Base-by-base conservation (phyloP, 2,329 filamentous ascomycete species). In the Penicillium griseofulvum region DNA sequence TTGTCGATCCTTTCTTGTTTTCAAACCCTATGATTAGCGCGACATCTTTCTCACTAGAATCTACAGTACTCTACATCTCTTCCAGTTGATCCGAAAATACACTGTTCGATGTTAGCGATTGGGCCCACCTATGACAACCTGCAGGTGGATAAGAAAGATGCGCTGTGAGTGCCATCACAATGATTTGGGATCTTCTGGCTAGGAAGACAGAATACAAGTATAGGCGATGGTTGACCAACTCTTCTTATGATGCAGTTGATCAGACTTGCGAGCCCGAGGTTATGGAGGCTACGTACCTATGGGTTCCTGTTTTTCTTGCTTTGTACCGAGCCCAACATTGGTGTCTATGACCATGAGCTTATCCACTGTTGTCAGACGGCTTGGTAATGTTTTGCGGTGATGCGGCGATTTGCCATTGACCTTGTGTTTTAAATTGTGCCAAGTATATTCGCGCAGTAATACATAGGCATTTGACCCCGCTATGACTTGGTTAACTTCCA, bases 31-130 rank as follows among this genome's bases (percentile, higher is more conserved):
- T n/a, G 26, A 11, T 1, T 22, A 9, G 17, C 16, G 24, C 16
- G 22, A 45, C 1, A 9, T 12, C 2, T 16, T 43, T 11, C 52
- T 54, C 9, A 45, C 10, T n/a, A 19, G 19, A 29, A 11, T 1
- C 2, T 45, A 4, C 28, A 72, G 69, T 72, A 17, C 66, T 77
- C 28, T 77, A 77, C 57, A 77, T 77, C 34, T 74, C 74, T 5
- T 67, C 71, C 12, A 66, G 63, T 55, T 73, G 54, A 68, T 49
- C 44, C 33, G 5, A 22, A 17, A 36, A 28, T 33, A 39, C 48
- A 26, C 29, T 49, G 12, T 31, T 48, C 42, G 26, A 29, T 39
- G 16, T 49, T 17, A 38, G 33, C 33, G 34, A 39, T 44, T 43
- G 29, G 3, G 43, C 22, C 29, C 26, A 28, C 26, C 26, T 19